These are phyloP conservation scores for Sordariomycetes sp. DNA, from an alignment of 2,329 filamentous ascomycete species.

Conservation along the genomic window DNA sequence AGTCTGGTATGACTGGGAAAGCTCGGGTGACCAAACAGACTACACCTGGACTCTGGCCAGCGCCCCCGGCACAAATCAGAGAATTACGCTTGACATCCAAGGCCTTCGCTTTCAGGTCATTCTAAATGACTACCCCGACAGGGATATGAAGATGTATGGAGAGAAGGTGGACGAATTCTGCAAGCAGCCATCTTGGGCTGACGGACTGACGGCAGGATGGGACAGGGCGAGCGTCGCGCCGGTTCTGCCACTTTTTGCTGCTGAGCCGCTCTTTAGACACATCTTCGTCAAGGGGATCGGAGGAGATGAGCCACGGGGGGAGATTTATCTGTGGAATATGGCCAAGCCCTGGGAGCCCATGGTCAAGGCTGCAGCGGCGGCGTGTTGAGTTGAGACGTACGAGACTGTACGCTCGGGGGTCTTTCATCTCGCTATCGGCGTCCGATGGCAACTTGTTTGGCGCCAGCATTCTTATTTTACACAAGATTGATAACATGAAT, in stretches of 20 bases:
- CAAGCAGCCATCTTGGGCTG: slow-evolving; percentile 15
- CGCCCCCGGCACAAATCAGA: slow-evolving; percentile 18
- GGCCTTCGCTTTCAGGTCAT: slow-evolving; percentile 27
- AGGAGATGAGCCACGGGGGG: slow-evolving; percentile 17
- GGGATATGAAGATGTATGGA: slow-evolving; percentile 22
- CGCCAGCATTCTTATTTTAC: no score
- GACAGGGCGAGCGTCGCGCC: slow-evolving; percentile 13
- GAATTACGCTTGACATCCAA: slow-evolving; percentile 28
- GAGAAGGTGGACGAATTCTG: slow-evolving; percentile 23
- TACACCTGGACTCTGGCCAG: slow-evolving; percentile 25
- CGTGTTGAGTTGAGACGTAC: not conserved
- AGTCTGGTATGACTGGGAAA: slow-evolving; percentile 32
- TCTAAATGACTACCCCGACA: slow-evolving; percentile 22
- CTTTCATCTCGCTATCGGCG: no score
- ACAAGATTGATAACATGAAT: no score
- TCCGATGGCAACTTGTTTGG: no score
- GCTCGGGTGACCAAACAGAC: slow-evolving; percentile 24
- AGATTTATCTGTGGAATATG: slow-evolving; percentile 31
- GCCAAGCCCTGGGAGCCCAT: slow-evolving; percentile 31
- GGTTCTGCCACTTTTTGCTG: slow-evolving; percentile 16
- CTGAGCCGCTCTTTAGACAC: slow-evolving; percentile 19
- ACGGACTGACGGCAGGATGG: slow-evolving; percentile 17
- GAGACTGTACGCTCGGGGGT: not conserved
- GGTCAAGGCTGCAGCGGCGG: slow-evolving; percentile 23
- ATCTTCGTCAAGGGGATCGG: slow-evolving; percentile 24